A percentile compares a stretch with the other conserved stretches of the same genome.
Evolutionary conservation across 306 rosid genomes (phyloP).

Genomic region (Adenanthera pavonina): DNA sequence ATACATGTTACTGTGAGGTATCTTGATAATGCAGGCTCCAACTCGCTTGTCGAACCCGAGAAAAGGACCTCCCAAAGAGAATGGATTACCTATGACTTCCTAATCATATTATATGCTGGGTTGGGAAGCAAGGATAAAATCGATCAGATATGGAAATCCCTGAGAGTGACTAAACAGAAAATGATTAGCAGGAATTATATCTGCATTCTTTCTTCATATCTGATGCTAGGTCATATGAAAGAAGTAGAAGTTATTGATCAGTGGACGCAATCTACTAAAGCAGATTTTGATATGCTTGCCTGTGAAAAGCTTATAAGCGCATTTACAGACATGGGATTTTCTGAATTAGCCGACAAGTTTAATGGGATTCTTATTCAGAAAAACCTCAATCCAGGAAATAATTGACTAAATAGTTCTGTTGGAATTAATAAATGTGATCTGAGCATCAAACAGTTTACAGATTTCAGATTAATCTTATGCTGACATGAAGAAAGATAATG

Average conservation of each 20-base stretch:
- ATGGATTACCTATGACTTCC: slow-evolving; percentile 91
- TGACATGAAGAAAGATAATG: slow-evolving; percentile 28
- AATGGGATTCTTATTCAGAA: slow-evolving; percentile 61
- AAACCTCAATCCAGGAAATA: slow-evolving; percentile 46
- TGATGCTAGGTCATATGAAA: slow-evolving; percentile 70
- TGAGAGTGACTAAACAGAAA: slow-evolving; percentile 80
- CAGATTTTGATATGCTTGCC: slow-evolving; percentile 63
- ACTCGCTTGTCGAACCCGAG: slow-evolving; percentile 68
- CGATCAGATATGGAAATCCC: slow-evolving; percentile 86
- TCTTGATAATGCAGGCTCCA: slow-evolving; percentile 60
- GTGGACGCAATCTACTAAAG: slow-evolving; percentile 74
- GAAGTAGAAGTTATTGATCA: slow-evolving; percentile 80
- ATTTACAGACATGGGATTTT: slow-evolving; percentile 62
- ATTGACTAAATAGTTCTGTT: slow-evolving; percentile 31
- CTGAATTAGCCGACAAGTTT: slow-evolving; percentile 58
- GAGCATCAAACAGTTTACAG: slow-evolving; percentile 11
- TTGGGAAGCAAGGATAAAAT: slow-evolving; percentile 74
- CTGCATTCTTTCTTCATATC: slow-evolving; percentile 77
- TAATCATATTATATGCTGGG: slow-evolving; percentile 78
- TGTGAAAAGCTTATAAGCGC: slow-evolving; percentile 66
- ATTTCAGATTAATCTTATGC: slow-evolving; percentile 33
- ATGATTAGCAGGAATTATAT: slow-evolving; percentile 82
- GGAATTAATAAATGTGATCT: neutral
- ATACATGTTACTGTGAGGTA: slow-evolving; percentile 59
- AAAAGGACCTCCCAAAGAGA: slow-evolving; percentile 75